phyloP scores from a whole-genome alignment of 2,329 filamentous ascomycete species.

The Claviceps spartinae region DNA sequence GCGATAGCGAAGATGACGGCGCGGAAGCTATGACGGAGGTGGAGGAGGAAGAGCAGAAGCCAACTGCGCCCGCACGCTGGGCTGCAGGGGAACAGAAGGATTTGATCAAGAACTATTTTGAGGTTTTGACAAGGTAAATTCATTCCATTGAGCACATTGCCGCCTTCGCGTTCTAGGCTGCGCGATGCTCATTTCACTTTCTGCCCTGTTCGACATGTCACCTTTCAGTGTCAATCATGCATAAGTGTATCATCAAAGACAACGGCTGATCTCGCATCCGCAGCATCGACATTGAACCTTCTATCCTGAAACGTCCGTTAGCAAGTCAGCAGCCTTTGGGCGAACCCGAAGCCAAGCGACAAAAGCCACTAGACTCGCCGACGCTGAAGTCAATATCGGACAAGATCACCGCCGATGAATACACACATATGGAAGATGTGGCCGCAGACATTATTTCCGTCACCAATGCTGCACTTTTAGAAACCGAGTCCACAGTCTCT shows the following conservation, averaged over 20 bases:
- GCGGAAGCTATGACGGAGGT: slow-evolving; percentile 16
- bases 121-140: slow-evolving; percentile 25
- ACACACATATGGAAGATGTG: slow-evolving; percentile 51
- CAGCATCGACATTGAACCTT: slow-evolving; percentile 41
- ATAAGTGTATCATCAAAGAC: not conserved
- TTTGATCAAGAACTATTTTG: slow-evolving; percentile 24
- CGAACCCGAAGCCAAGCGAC: slow-evolving; percentile 46
- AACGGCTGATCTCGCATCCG: slow-evolving; percentile 16
- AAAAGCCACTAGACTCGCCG: slow-evolving; percentile 37
- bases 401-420: slow-evolving; percentile 37
- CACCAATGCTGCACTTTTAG: slow-evolving; percentile 33
- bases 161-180: not conserved
- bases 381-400: slow-evolving; percentile 34
- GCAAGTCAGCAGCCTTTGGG: slow-evolving; percentile 27
- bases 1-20: slow-evolving; percentile 34
- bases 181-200: not conserved
- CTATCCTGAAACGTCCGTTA: slow-evolving; percentile 41
- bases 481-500: slow-evolving; percentile 26
- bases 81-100: slow-evolving; percentile 18
- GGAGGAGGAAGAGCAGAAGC: slow-evolving; percentile 15
- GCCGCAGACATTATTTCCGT: slow-evolving; percentile 41
- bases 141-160: slow-evolving; percentile 2
- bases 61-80: slow-evolving; percentile 12
- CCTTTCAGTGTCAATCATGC: not conserved
- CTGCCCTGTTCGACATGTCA: not conserved